Evolutionary conservation across 306 rosid genomes (phyloP).

Genomic region (Cucumis cinereus): DNA sequence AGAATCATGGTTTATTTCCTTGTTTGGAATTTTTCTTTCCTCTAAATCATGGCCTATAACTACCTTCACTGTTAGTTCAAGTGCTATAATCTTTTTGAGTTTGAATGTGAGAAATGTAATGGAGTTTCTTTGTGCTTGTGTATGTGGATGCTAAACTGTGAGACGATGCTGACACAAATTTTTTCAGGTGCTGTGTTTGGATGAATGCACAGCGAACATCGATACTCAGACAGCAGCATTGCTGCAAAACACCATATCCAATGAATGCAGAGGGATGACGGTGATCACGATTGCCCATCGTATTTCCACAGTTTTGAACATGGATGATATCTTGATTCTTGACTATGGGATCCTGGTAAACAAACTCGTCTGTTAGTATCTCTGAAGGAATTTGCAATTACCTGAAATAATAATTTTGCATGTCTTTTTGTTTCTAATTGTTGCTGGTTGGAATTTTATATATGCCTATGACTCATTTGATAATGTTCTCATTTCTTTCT

Average conservation of each 20-base stretch:
- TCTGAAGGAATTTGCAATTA: neutral
- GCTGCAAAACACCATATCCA: conserved; percentile 59
- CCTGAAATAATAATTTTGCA: neutral
- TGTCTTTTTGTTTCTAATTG: too few relatives aligned
- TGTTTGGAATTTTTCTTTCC: neutral
- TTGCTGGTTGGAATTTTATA: too few relatives aligned
- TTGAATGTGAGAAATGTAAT: neutral
- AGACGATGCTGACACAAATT: neutral
- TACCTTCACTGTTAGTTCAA: neutral
- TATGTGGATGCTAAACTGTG: neutral
- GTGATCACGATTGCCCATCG: conserved; percentile 91
- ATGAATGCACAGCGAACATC: conserved; percentile 89
- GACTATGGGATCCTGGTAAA: conserved; percentile 79
- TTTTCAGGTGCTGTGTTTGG: conserved; percentile 84
- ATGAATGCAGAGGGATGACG: conserved; percentile 70
- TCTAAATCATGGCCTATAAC: neutral
- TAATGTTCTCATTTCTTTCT: too few relatives aligned
- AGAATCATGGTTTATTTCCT: neutral
- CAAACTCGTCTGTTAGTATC: neutral
- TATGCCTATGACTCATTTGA: too few relatives aligned
- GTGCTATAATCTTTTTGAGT: neutral
- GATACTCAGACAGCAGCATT: conserved; percentile 77
- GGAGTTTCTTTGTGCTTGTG: neutral
- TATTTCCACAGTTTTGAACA: conserved; percentile 67
- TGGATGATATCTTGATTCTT: conserved; percentile 72